These are phyloP conservation scores for Kernera saxatilis DNA, from an alignment of 345 rosid genomes.

Conservation along the genomic window DNA sequence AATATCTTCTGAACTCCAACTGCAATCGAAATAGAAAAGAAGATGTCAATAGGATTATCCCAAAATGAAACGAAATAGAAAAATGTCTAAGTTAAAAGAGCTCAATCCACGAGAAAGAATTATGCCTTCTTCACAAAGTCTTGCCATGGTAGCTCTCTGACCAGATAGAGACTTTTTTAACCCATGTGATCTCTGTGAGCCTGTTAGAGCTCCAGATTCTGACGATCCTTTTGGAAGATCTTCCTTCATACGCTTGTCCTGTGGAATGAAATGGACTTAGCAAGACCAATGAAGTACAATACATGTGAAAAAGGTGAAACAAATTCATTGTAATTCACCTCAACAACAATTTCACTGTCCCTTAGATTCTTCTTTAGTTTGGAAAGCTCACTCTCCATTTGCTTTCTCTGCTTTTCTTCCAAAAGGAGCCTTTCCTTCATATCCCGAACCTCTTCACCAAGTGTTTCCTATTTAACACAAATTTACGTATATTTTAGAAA, in stretches of 20 bases:
- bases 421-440: slow-evolving; percentile 49
- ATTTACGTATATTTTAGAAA: background rate
- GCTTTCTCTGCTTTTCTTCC: slow-evolving; percentile 72
- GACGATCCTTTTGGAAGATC: slow-evolving; percentile 44
- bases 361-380: slow-evolving; percentile 51
- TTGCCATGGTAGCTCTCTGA: slow-evolving; percentile 85
- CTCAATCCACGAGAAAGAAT: background rate
- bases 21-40: slow-evolving; percentile 31
- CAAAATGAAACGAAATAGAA: background rate
- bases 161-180: slow-evolving; percentile 54
- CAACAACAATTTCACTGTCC: slow-evolving; percentile 48
- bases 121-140: slow-evolving; percentile 91
- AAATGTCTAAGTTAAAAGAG: background rate
- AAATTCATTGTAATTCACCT: slow-evolving; percentile 35
- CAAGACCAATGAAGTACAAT: slow-evolving; percentile 16
- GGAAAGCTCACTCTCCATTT: slow-evolving; percentile 52
- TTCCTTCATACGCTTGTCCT: slow-evolving; percentile 54
- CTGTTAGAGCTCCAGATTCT: slow-evolving; percentile 32
- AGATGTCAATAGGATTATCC: slow-evolving; percentile 6
- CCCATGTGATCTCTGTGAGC: slow-evolving; percentile 49
- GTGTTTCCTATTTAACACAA: slow-evolving; percentile 41
- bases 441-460: slow-evolving; percentile 52
- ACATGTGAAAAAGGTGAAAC: slow-evolving; percentile 8
- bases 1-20: slow-evolving; percentile 88
- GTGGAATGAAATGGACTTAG: slow-evolving; percentile 47